Percentiles rank a stretch among this genome's conserved stretches.
Evolutionary conservation across 768 basidiomycete species (phyloP).

Genomic region (Trametes punicea): DNA sequence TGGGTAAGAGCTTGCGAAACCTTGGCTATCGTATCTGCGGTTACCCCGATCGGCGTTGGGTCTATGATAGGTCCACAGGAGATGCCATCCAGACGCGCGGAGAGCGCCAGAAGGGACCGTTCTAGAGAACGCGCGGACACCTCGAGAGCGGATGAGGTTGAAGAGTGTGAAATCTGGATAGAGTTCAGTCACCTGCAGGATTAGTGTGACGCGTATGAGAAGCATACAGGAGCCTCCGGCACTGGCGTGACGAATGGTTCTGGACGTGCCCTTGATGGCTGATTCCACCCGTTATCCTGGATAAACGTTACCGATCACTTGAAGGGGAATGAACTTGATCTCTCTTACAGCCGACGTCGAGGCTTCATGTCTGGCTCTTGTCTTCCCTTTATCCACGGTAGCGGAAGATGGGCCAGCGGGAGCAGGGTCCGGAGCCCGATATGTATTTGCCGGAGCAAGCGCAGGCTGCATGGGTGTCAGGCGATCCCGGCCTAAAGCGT

Average conservation of each 20-base stretch:
- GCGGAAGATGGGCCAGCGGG: background rate
- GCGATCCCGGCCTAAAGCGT: conserved; percentile 47
- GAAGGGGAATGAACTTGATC: background rate
- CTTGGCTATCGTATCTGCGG: conserved; percentile 69
- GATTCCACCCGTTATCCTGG: background rate
- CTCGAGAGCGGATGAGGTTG: conserved; percentile 30
- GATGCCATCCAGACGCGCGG: conserved; percentile 46
- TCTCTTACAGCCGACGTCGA: background rate
- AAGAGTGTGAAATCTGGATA: background rate
- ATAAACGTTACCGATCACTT: background rate
- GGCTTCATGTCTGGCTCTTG: background rate
- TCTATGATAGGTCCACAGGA: conserved; percentile 42
- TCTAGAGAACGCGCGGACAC: conserved; percentile 49
- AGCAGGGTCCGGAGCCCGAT: background rate
- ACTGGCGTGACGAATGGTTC: background rate
- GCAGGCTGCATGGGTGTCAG: conserved; percentile 18
- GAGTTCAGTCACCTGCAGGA: background rate
- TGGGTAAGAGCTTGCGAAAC: conserved; percentile 59
- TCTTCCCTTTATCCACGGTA: conserved; percentile 7
- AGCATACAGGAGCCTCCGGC: background rate
- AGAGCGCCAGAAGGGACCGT: conserved; percentile 47
- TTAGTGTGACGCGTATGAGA: background rate
- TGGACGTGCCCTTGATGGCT: background rate
- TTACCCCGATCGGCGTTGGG: conserved; percentile 46
- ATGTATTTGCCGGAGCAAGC: background rate